These are phyloP conservation scores for Aspergillus clavatus DNA, from an alignment of 2,329 filamentous ascomycete genomes.

Conservation along the genomic window DNA sequence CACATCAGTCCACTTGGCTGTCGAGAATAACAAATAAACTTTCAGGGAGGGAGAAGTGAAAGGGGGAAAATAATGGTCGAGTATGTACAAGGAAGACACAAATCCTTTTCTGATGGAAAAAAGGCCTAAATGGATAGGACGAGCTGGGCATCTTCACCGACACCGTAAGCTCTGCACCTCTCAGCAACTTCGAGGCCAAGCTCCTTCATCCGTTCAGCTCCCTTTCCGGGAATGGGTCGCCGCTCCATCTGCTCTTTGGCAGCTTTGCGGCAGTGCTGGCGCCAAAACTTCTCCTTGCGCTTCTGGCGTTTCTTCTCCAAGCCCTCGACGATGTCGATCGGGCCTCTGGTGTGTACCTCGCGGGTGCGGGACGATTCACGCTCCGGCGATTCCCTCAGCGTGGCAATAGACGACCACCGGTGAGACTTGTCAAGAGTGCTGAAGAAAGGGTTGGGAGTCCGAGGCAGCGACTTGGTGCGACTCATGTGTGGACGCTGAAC, in stretches of 20 bases:
- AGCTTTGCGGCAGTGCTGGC: slow-evolving; percentile 81
- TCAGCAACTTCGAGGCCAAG: slow-evolving; percentile 85
- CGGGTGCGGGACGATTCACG: slow-evolving; percentile 32
- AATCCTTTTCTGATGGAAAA: slow-evolving; percentile 12
- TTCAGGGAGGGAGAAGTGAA: neutral
- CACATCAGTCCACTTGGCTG: slow-evolving; percentile 4
- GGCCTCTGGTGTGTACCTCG: slow-evolving; percentile 73
- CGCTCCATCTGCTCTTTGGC: slow-evolving; percentile 62
- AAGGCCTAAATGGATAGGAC: slow-evolving; percentile 63
- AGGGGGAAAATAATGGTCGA: slow-evolving; percentile 14
- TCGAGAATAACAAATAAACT: slow-evolving; percentile 14
- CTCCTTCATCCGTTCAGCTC: slow-evolving; percentile 88
- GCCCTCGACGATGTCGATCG: slow-evolving; percentile 95
- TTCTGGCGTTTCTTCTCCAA: slow-evolving; percentile 91
- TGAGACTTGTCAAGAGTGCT: slow-evolving; percentile 28
- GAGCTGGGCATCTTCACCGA: slow-evolving; percentile 52
- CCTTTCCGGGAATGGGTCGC: slow-evolving; percentile 70
- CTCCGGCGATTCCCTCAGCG: slow-evolving; percentile 34
- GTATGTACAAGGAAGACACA: slow-evolving; percentile 27
- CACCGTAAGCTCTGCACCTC: slow-evolving; percentile 65
- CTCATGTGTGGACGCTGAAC: slow-evolving; percentile 63
- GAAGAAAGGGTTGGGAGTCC: slow-evolving; percentile 67
- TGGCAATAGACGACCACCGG: slow-evolving; percentile 29
- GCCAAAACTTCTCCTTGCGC: slow-evolving; percentile 85
- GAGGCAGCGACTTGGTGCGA: slow-evolving; percentile 81